Evolutionary conservation across 1,284 basidiomycete species (phyloP), one percentile per base, ranked within the genome.

Genomic region (Microbotryomycetes sp.): DNA sequence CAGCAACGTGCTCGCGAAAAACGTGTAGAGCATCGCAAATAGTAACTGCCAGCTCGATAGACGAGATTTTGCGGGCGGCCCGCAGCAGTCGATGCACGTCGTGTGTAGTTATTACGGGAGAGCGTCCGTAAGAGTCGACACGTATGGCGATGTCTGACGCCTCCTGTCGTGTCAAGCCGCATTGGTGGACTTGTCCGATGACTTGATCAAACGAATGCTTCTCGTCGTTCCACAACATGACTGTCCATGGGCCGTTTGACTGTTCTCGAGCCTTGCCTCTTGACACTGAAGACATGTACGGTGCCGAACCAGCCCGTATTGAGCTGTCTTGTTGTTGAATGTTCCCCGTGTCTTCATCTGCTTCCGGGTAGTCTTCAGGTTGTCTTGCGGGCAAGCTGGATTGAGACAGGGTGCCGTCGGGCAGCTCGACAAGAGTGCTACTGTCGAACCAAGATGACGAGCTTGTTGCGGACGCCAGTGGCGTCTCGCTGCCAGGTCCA

Each of bases 211-310:
- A 89, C 2, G 90, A 92, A 75, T 97, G 96, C 70, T 92, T 96
- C 75, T 99, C 96, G 76, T 97, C 94, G 75, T 96, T 93, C 92
- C 92, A 97, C 2, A 97, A 77, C 21, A 96, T 80, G 57, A 97
- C 82, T 24, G 88, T 85, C 75, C 86, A 94, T 31, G 88, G 82
- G 65, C 93, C 86, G 9, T 9, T 18, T 18, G 35, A 41, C 11
- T 41, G 11, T 9, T 9, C 35, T 9, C 35, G 35, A 9, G 84
- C 31, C 6, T 15, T 67, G 71, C 41, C 63, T 67, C 31, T 49
- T 56, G 29, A 54, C 54, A 45, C 31, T 13, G 52, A 61, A 61
- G 28, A 55, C 49, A 15, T 51, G 52, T 28, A 55, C 45, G 28
- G 55, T 15, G 48, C 48, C 5, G 59, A n/a, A 41, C 41, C 47